These are phyloP conservation scores for Fusarium brachygibbosum DNA, from an alignment of 2,329 filamentous ascomycete species.

Conservation along the genomic window DNA sequence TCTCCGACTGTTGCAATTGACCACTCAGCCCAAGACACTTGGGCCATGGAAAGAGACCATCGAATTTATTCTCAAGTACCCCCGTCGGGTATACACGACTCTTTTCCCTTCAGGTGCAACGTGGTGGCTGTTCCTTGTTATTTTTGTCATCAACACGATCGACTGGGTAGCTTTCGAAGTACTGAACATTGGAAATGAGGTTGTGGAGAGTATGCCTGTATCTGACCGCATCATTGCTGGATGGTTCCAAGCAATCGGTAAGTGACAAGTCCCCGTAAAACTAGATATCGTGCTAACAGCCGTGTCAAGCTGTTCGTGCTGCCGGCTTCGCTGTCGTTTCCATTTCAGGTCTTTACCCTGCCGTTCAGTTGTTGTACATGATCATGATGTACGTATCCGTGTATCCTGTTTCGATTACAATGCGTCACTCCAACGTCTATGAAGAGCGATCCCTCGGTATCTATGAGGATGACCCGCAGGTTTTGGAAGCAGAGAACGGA, in stretches of 20 bases:
- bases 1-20: conserved; percentile 57
- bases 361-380: conserved; percentile 71
- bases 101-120: conserved; percentile 74
- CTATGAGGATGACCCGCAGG: conserved; percentile 58
- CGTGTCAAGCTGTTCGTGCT: conserved; percentile 67
- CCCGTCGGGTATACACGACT: conserved; percentile 71
- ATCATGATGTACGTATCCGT: conserved; percentile 77
- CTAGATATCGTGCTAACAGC: conserved; percentile 15
- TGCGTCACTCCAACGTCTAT: conserved; percentile 79
- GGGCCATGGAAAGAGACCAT: conserved; percentile 63
- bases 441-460: conserved; percentile 76
- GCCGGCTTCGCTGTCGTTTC: conserved; percentile 76
- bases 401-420: conserved; percentile 73
- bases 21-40: conserved; percentile 55
- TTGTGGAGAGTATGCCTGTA: conserved; percentile 64
- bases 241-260: conserved; percentile 72
- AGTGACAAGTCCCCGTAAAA: conserved; percentile 34
- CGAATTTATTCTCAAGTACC: conserved; percentile 68
- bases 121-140: conserved; percentile 74
- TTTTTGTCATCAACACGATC: conserved; percentile 70
- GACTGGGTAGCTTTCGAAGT: conserved; percentile 77
- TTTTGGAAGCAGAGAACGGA: conserved; percentile 45
- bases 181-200: conserved; percentile 72
- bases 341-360: conserved; percentile 68
- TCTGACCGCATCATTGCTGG: conserved; percentile 72